Base-by-base conservation (phyloP, 2,329 filamentous ascomycete species). In the Colletotrichum sansevieriae region DNA sequence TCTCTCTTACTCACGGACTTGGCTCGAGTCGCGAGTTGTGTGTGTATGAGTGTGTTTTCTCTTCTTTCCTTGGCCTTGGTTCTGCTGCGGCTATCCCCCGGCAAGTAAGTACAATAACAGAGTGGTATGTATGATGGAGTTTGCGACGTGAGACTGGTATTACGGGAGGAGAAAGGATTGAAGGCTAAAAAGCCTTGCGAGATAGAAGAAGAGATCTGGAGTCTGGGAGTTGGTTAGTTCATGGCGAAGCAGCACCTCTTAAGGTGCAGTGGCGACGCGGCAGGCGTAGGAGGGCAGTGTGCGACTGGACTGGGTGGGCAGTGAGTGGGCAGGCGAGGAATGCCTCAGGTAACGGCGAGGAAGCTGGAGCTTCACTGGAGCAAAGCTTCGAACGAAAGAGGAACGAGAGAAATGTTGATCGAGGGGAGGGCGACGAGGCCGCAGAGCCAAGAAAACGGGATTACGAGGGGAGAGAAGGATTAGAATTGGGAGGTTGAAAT, bases 191-290 rank as follows among this genome's bases (percentile, higher is more conserved):
- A 49, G 65, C 65, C 62, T 55, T 44, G 62, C 35, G 29, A 41
- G 25, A 47, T 59, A 56, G 35, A 25, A 68, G 44, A 55, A 60
- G 55, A 52, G 43, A 49, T 37, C 49, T 25, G 55, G 43, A 68
- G 51, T 35, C 55, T 65, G 35, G 49, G 11, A 56, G 54, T 56
- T 60, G 49, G 35, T 68, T 60, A 60, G 65, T 68, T 68, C 65
- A 68, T 65, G 65, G 65, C 65, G 62, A 60, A 65, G 62, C 47
- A 65, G 62, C 62, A 65, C 62, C 62, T 68, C 65, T 55, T 59
- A 55, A 68, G 59, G 56, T 63, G 47, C 37, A 44, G 65, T 52
- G 54, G 57, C 49, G 43, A 61, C 43, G 11, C 37, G 13, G 13
- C 56, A 35, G 46, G 47, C 60, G 47, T 44, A 46, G 49, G 47